These are phyloP conservation scores for Trichoderma gracile DNA, from an alignment of 2,329 filamentous ascomycete species.

Conservation along the genomic window DNA sequence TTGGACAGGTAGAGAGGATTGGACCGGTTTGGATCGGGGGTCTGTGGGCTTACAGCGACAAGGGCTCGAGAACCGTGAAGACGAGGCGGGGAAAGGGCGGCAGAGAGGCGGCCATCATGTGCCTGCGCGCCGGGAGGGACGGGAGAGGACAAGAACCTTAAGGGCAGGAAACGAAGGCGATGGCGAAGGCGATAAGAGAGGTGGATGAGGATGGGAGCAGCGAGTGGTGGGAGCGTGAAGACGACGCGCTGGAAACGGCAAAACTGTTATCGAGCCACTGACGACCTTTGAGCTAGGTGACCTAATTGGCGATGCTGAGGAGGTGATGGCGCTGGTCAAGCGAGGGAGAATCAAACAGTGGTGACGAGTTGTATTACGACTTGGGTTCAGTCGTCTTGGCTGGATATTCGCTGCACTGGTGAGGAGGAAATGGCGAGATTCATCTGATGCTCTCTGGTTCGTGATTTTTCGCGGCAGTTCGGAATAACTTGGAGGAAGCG, in stretches of 20 bases:
- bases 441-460: no score
- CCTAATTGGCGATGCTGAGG: not conserved
- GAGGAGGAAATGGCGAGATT: no score
- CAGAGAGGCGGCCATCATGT: constrained; percentile 60
- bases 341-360: no score
- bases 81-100: constrained; percentile 64
- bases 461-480: no score
- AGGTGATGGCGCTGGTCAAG: not conserved
- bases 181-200: not conserved
- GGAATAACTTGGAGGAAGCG: no score
- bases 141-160: not conserved
- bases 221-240: not conserved
- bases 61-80: constrained; percentile 68
- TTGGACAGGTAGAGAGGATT: not conserved
- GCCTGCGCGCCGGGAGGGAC: not conserved
- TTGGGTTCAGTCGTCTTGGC: no score
- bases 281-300: no score
- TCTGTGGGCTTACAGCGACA: constrained; percentile 59
- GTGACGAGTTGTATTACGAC: no score
- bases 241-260: not conserved
- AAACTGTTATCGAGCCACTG: no score
- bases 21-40: not conserved
- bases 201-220: not conserved
- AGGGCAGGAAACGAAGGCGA: not conserved
- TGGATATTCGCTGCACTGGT: no score